These are phyloP conservation scores for Penicillium sp. DNA, from an alignment of 2,329 filamentous ascomycete genomes.

Conservation along the genomic window DNA sequence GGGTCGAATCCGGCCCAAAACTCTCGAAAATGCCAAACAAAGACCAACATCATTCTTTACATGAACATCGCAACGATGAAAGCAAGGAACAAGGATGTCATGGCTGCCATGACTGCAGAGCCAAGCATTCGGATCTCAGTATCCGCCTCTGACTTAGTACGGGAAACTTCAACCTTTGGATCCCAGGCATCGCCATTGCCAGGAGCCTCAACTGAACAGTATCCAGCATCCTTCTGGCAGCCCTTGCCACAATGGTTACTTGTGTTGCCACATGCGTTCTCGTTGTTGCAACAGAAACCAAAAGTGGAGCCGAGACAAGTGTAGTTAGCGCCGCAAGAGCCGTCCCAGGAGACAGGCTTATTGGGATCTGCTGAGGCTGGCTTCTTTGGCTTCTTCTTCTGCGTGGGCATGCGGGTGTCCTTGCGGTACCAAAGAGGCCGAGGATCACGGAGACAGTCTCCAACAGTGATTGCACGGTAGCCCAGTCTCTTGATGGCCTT, in stretches of 20 bases:
- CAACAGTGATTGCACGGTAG: constrained; percentile 45
- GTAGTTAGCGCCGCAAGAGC: constrained; percentile 36
- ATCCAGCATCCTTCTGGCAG: constrained; percentile 33
- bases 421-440: constrained; percentile 45
- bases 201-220: constrained; percentile 26
- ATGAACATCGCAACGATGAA: constrained; percentile 24
- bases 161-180: constrained; percentile 9
- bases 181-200: constrained; percentile 25
- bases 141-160: constrained; percentile 20
- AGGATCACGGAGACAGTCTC: constrained; percentile 45
- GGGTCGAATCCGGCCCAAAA: constrained; percentile 3
- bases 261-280: constrained; percentile 34
- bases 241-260: constrained; percentile 33
- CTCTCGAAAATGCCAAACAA: neutral
- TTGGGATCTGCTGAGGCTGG: constrained; percentile 16
- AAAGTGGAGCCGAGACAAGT: constrained; percentile 39
- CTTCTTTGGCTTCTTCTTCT: constrained; percentile 16
- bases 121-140: constrained; percentile 19
- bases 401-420: constrained; percentile 30
- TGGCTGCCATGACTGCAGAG: constrained; percentile 21
- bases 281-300: constrained; percentile 35
- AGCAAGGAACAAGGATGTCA: constrained; percentile 23
- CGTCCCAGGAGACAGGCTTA: constrained; percentile 33
- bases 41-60: constrained; percentile 8
- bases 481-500: constrained; percentile 30